These are phyloP conservation scores for Geopyxis carbonaria DNA, from an alignment of 495 filamentous ascomycete species.

Conservation along the genomic window DNA sequence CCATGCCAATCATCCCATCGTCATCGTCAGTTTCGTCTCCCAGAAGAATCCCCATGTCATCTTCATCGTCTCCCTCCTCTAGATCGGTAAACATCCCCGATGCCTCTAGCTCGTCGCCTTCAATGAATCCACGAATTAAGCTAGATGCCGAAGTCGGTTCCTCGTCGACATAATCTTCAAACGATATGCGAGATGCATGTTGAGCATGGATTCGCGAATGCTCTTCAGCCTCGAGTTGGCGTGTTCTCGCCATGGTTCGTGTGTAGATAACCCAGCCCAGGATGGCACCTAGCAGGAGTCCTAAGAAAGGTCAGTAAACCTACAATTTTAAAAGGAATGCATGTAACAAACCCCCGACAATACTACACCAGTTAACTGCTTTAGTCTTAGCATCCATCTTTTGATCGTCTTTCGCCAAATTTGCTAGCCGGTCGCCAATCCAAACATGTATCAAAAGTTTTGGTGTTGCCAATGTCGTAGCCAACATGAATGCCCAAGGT, in stretches of 20 bases:
- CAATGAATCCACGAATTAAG: constrained; percentile 11
- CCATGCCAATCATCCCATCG: too few species aligned
- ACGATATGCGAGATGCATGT: constrained; percentile 33
- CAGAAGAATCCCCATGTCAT: constrained; percentile 7
- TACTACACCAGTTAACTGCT: constrained; percentile 64
- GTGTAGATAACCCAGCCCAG: constrained; percentile 78
- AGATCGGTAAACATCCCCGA: constrained; percentile 6
- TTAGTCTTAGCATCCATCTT: constrained; percentile 50
- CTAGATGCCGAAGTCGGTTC: constrained; percentile 10
- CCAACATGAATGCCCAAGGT: constrained; percentile 55
- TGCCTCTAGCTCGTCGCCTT: constrained; percentile 20
- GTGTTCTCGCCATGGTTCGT: constrained; percentile 65
- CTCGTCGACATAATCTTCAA: constrained; percentile 29
- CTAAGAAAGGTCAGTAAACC: constrained; percentile 4
- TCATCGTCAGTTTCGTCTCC: constrained; percentile 9
- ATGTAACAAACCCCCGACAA: constrained; percentile 55
- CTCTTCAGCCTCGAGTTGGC: constrained; percentile 71
- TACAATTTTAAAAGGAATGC: neutral
- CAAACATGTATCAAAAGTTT: constrained; percentile 88
- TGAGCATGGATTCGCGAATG: too few species aligned
- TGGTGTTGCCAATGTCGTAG: constrained; percentile 60
- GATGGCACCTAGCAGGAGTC: constrained; percentile 45
- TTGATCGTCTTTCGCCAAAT: constrained; percentile 46
- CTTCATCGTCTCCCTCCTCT: constrained; percentile 6
- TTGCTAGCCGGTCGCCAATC: constrained; percentile 61